These are phyloP conservation scores for Colletotrichum sp. DNA, from an alignment of 2,329 filamentous ascomycete genomes.

Conservation along the genomic window DNA sequence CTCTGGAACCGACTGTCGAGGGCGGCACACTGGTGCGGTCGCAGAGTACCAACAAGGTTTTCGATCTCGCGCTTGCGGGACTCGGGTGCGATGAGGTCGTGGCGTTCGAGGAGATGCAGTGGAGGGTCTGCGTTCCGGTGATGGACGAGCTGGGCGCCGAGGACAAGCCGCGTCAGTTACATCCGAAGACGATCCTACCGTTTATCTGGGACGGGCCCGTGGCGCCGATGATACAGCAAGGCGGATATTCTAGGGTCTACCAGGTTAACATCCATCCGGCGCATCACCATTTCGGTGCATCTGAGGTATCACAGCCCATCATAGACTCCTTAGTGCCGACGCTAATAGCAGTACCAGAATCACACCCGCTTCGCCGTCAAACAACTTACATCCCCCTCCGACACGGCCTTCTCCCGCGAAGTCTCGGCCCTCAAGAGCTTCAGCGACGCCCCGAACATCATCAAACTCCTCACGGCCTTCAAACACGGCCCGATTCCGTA, in stretches of 20 bases:
- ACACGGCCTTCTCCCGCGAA: no score
- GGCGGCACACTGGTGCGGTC: no score
- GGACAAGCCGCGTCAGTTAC: neutral
- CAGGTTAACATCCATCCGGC: neutral
- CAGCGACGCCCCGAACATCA: neutral
- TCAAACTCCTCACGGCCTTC: neutral
- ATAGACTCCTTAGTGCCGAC: no score
- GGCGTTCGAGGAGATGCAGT: neutral
- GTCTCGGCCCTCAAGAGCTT: neutral
- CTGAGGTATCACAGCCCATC: no score
- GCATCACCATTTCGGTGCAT: neutral
- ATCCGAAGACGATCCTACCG: neutral
- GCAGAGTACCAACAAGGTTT: no score
- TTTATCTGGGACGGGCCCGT: neutral
- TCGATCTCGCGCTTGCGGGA: neutral
- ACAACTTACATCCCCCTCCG: neutral
- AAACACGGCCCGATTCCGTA: neutral
- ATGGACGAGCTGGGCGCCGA: neutral
- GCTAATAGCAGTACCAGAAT: neutral
- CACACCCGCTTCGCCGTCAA: neutral
- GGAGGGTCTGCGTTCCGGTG: neutral
- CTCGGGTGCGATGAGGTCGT: neutral
- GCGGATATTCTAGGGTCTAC: neutral
- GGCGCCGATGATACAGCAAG: neutral
- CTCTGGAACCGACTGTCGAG: neutral